Evolutionary conservation across 805 yeast genomes (phyloP), one percentile per base, ranked within the genome.

Genomic region (Jamesozyma lodderae): DNA sequence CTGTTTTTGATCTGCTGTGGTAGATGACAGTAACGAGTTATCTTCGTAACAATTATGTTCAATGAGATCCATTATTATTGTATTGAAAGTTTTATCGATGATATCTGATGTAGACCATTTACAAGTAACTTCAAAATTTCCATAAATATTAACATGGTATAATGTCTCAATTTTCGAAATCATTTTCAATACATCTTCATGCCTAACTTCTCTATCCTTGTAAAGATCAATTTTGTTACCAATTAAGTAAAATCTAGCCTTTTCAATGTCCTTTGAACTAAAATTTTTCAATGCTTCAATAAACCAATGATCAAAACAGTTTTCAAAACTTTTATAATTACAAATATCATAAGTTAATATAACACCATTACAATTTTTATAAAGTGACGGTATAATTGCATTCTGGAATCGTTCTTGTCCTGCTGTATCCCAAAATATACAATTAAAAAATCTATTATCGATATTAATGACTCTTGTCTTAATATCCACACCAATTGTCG

Each of bases 391-490:
- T 28, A 67, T 64, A 51, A 59, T 53, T 5, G 68, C 67, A 33
- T 69, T 68, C 42, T 70, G 56, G 41, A 66, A 70, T 36, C 73
- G 54, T 46, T 69, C 73, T 51, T 69, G 73, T 3, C 75, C 75
- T 3, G 75, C 75, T 11, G 74, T 69, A 45, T 69, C 74, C 73
- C 74, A 70, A 37, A 69, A 47, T 7, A 64, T 64, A 11, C 69
- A 61, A 45, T 69, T 68, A 53, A 67, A 69, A 33, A 56, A 56
- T 31, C 66, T 52, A 18, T 67, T 64, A 45, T 68, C 72, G 13
- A 70, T 64, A 43, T 65, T 67, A 10, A 69, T 63, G 11, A 63
- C 43, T 35, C 67, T 63, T 7, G 67, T 65, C 49, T 68, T 69
- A 33, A 70, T 56, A 45, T 70, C 74, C 5, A 70, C 66, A 11